A percentile compares a stretch with the other conserved stretches of the same genome.
Evolutionary conservation across 106 monocot species (phyloP).

Genomic region (Dactylorhiza incarnata): DNA sequence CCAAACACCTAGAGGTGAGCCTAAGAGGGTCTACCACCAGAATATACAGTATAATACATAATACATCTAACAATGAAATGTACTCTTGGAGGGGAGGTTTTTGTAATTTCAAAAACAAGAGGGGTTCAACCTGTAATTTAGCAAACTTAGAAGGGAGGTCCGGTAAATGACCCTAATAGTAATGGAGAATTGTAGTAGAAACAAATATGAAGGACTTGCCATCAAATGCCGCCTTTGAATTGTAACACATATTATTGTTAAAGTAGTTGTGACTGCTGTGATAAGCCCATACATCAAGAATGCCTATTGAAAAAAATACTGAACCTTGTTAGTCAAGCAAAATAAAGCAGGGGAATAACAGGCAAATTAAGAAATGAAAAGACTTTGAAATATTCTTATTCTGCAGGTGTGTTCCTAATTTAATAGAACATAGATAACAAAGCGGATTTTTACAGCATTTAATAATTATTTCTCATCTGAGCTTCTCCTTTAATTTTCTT

Average conservation of each 20-base stretch:
- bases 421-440: neutral
- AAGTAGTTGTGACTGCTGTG: slow-evolving; percentile 58
- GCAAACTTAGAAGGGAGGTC: no score
- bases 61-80: no score
- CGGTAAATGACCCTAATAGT: no score
- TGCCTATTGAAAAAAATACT: slow-evolving; percentile 26
- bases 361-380: neutral
- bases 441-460: no score
- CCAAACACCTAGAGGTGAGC: no score
- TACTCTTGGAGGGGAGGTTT: no score
- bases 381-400: neutral
- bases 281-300: slow-evolving; percentile 72
- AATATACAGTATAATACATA: no score
- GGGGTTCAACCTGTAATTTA: no score
- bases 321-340: neutral
- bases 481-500: no score
- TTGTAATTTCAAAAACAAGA: no score
- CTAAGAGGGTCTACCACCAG: no score
- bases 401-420: neutral
- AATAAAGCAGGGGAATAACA: neutral
- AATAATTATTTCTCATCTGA: no score
- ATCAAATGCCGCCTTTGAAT: slow-evolving; percentile 91
- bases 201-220: slow-evolving; percentile 33
- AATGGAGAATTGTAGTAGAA: neutral
- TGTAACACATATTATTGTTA: slow-evolving; percentile 69